Base-by-base conservation (phyloP, 441 rosid species). In the Populus hybrid region DNA sequence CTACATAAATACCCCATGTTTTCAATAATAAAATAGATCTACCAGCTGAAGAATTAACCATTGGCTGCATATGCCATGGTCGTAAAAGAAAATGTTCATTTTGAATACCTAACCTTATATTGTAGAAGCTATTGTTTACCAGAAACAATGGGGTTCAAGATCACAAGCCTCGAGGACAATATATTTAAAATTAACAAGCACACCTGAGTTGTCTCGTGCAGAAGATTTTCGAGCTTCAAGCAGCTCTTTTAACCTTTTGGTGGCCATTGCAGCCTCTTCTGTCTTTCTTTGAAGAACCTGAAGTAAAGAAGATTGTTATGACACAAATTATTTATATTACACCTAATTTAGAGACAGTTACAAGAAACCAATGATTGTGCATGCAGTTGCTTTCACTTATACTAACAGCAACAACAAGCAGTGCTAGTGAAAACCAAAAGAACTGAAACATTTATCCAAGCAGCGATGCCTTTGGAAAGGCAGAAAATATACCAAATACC, bases 211-310 rank as follows among this genome's bases (percentile, higher is more conserved):
- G 67, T 97, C 98, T 66, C 98, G 97, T 59, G 86, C 74, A 82
- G 97, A 87, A 76, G 90, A 88, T 86, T 97, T 97, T 14, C 97
- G 95, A 82, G 95, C 94, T 94, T 97, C 98, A 59, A 97, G 89
- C 88, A 97, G 81, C 87, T 94, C 99, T 83, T 96, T 97, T 75
- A 97, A 86, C 86, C 99, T 90, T 84, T 92, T 97, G 83, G 98
- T 97, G 64, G 98, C 98, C 94, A 93, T 87, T 78, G 99, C 95
- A 80, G 99, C 98, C 87, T 97, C 99, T 84, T 94, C 99, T 64
- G 99, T 97, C 88, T 96, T 96, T 84, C 99, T 91, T 68, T 96
- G 99, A 77, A 96, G 98, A 89, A 96, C 98, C 99, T 97, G 88
- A 75, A 80, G 75, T 67, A 21, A 64, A 78, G 53, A 81, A 79